Evolutionary conservation across 1,139 yeast species (phyloP).

Genomic region (Saccharomycopsis hybrid): DNA sequence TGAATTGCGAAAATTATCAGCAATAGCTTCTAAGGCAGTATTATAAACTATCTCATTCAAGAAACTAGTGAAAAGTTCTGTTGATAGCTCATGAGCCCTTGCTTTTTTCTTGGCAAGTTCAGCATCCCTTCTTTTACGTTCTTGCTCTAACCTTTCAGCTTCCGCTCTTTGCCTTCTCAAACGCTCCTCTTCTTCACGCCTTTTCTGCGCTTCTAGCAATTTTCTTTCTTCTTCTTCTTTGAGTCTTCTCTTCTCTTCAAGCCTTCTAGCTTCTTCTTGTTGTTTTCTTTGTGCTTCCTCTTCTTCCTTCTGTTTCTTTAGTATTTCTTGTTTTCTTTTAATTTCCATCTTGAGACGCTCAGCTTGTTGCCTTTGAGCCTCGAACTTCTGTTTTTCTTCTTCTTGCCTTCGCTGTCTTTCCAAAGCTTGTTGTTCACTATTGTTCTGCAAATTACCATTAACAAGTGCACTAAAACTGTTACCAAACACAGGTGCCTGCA

Average conservation of each 20-base stretch:
- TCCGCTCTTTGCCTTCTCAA: too few relatives aligned
- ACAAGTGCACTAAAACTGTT: constrained; percentile 3
- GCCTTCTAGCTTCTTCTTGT: constrained; percentile 12
- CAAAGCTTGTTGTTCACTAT: constrained; percentile 17
- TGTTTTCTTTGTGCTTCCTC: constrained; percentile 12
- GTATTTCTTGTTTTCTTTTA: constrained; percentile 6
- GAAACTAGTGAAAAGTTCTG: constrained; percentile 52
- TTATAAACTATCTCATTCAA: constrained; percentile 48
- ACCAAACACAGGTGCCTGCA: not conserved
- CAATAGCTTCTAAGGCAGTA: constrained; percentile 36
- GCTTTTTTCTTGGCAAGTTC: constrained; percentile 29
- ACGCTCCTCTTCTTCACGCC: constrained; percentile 4
- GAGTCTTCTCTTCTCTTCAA: constrained; percentile 22
- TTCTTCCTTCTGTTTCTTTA: constrained; percentile 19
- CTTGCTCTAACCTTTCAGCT: constrained; percentile 5
- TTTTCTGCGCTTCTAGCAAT: constrained; percentile 3
- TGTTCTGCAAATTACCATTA: constrained; percentile 19
- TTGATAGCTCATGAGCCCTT: constrained; percentile 36
- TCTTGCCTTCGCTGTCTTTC: constrained; percentile 20
- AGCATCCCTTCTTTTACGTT: constrained; percentile 12
- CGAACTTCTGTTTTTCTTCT: constrained; percentile 10
- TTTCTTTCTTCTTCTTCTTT: constrained; percentile 26
- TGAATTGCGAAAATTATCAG: constrained; percentile 31
- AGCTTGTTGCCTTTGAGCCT: constrained; percentile 21
- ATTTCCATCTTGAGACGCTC: constrained; percentile 12